Evolutionary conservation across 2,329 filamentous ascomycete species (phyloP).

Genomic region (Leptographium radiaticola): DNA sequence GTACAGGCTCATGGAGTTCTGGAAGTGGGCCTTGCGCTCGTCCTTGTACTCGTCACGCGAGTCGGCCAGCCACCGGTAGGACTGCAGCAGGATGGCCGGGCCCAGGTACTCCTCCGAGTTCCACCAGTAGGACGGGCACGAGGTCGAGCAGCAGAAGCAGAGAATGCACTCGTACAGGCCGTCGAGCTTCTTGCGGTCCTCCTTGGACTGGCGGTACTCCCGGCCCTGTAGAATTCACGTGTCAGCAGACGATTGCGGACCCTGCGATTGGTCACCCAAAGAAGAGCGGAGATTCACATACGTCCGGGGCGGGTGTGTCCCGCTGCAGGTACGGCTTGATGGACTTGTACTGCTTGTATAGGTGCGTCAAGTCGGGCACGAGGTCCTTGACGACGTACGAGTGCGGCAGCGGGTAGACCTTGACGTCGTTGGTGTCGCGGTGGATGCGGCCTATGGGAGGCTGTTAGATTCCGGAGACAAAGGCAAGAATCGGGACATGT

Average conservation of each 20-base stretch:
- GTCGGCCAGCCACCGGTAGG: constrained; percentile 94
- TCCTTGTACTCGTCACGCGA: constrained; percentile 82
- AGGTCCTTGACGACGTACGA: constrained; percentile 99
- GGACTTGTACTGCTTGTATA: constrained; percentile 99
- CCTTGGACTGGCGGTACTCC: constrained; percentile 83
- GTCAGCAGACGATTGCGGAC: background rate
- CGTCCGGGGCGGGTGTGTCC: constrained; percentile 69
- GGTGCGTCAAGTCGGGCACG: constrained; percentile 92
- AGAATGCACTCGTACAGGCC: constrained; percentile 99
- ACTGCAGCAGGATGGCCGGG: constrained; percentile 90
- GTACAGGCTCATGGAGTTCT: constrained; percentile 99
- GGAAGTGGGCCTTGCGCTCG: constrained; percentile 79
- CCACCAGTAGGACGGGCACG: constrained; percentile 99
- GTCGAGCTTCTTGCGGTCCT: constrained; percentile 90
- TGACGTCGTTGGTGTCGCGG: constrained; percentile 69
- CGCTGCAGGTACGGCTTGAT: constrained; percentile 98
- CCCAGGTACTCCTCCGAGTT: constrained; percentile 98
- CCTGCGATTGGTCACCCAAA: background rate
- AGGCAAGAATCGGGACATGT: background rate
- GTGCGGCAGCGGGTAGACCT: constrained; percentile 96
- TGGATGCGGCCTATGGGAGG: constrained; percentile 69
- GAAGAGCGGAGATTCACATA: constrained; percentile 31
- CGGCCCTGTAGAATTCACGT: constrained; percentile 48
- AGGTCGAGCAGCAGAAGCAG: constrained; percentile 97
- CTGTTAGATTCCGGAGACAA: background rate